Percentiles rank a stretch among this genome's conserved stretches.
Evolutionary conservation across 2,329 filamentous ascomycete genomes (phyloP).

Genomic region (Claviceps maximensis): DNA sequence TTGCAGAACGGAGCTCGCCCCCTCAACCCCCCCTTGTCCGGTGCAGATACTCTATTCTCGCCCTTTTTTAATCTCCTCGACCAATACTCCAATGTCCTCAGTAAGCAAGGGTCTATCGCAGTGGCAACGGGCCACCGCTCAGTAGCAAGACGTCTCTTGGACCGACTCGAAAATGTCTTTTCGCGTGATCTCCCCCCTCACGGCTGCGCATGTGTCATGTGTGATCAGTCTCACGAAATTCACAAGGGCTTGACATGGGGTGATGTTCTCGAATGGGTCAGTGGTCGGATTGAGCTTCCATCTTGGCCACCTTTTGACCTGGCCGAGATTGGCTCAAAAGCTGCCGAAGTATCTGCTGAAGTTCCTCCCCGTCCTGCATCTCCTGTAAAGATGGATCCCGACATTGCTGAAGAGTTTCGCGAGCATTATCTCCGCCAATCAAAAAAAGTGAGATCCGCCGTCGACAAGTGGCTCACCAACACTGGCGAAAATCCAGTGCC

Average conservation of each 20-base stretch:
- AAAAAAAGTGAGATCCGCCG: constrained; percentile 80
- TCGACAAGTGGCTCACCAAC: constrained; percentile 78
- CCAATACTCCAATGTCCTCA: constrained; percentile 71
- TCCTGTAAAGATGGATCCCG: constrained; percentile 70
- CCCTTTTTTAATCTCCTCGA: constrained; percentile 74
- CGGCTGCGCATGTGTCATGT: constrained; percentile 78
- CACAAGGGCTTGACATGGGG: constrained; percentile 80
- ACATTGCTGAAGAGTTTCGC: constrained; percentile 85
- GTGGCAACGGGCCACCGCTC: constrained; percentile 93
- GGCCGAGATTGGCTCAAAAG: constrained; percentile 45
- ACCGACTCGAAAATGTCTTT: constrained; percentile 88
- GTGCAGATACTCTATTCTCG: constrained; percentile 63
- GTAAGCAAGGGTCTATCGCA: constrained; percentile 76
- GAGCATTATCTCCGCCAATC: constrained; percentile 87
- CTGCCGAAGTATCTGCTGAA: constrained; percentile 48
- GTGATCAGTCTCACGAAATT: constrained; percentile 47
- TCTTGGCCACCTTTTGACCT: constrained; percentile 81
- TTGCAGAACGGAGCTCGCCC: constrained; percentile 42
- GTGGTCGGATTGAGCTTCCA: constrained; percentile 74
- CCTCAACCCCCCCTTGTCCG: constrained; percentile 50
- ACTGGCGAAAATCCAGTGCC: constrained; percentile 62
- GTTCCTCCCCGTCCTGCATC: constrained; percentile 42
- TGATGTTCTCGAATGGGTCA: constrained; percentile 85
- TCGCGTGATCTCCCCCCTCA: constrained; percentile 80
- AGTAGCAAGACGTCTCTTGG: constrained; percentile 77